Evolutionary conservation across 371 early-diverging fungal genomes (phyloP), one percentile per base, ranked within the genome.

Genomic region (Mucor sp.): DNA sequence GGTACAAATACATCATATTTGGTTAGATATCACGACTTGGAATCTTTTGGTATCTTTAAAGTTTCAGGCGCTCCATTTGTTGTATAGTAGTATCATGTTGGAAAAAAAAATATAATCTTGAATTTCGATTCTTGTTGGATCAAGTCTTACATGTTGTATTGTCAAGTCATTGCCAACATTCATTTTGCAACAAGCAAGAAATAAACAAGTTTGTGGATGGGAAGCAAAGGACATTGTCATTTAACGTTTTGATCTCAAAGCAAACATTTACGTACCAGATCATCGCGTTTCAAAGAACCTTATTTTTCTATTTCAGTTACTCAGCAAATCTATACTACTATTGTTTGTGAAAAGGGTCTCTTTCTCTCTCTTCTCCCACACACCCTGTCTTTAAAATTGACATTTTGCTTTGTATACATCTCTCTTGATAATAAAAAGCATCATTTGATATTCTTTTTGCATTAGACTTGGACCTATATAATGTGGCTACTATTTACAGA

Each of bases 1-100:
- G 19, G 32, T 61, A 61, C 61, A 61, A 47, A 32, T 3, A 32
- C 21, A 27, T 47, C 47, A 61, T 47, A 61, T 44, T 61, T 61
- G 61, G 61, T 25, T 61, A 61, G 11, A 30, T 61, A 44, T 61
- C 61, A 61, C 61, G 61, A 37, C 61, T 47, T 60, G 25, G 23
- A 37, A 41, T 37, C 17, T 44, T 44, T 44, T 44, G 17, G n/a
- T 5, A 2, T 44, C n/a, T 44, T 44, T 19, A 19, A 19, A 33
- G 33, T 33, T 33, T 33, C 7, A 30, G 30, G 7, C 33, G 33
- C 33, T 6, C 44, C 44, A n/a, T 25, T 23, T 25, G 25, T 25
- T 12, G 11, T 48, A n/a, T n/a, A n/a, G n/a, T n/a, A n/a, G n/a
- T n/a, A n/a, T n/a, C n/a, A n/a, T n/a, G n/a, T n/a, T n/a, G n/a